phyloP scores from a whole-genome alignment of 1,284 basidiomycete species.

The Rhodotorula sp. region DNA sequence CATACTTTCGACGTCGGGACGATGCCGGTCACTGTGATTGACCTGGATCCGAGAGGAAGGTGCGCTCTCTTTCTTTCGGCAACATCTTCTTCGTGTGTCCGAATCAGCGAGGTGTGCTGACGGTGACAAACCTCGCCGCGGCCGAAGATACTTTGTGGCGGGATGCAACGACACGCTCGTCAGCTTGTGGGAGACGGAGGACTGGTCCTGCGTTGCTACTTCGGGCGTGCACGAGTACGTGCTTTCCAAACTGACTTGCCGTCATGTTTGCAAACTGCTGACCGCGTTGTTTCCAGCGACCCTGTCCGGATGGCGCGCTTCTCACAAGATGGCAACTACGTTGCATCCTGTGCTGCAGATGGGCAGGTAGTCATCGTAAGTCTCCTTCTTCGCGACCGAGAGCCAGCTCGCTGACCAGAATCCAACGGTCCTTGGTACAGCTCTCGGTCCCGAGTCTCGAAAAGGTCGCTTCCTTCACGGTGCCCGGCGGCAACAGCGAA shows the following conservation, averaged over 20 bases:
- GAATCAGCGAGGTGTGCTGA: background rate
- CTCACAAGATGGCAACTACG: slow-evolving; percentile 35
- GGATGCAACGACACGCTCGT: slow-evolving; percentile 35
- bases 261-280: background rate
- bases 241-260: background rate
- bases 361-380: slow-evolving; percentile 35
- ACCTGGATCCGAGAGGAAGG: slow-evolving; percentile 38
- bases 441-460: background rate
- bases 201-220: slow-evolving; percentile 32
- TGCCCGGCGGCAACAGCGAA: slow-evolving; percentile 6
- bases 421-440: background rate
- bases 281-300: slow-evolving; percentile 6
- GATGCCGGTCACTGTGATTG: slow-evolving; percentile 16
- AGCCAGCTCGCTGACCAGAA: background rate
- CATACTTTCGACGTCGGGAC: slow-evolving; percentile 19
- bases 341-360: slow-evolving; percentile 25
- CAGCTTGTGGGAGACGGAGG: slow-evolving; percentile 39
- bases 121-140: too few species aligned
- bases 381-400: background rate
- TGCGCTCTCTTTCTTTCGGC: background rate
- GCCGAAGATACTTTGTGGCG: slow-evolving; percentile 29
- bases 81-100: background rate
- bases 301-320: slow-evolving; percentile 26
- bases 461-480: background rate
- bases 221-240: slow-evolving; percentile 36